Conservation (phyloP, 192 early-diverging fungal genomes). For the Backusella circina region DNA sequence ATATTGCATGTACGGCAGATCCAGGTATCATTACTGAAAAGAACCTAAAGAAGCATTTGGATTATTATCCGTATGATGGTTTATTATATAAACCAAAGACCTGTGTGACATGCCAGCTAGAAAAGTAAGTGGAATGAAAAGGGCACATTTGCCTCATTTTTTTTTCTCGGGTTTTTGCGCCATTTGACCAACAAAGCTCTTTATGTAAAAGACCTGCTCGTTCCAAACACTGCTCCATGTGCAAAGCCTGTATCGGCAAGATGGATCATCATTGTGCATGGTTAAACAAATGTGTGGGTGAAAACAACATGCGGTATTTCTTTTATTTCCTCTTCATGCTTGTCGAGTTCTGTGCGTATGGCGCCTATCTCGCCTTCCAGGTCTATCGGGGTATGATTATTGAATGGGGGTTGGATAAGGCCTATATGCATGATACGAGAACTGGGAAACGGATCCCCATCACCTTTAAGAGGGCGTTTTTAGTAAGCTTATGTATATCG, state of each 20-base stretch:
- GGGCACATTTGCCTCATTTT: too few species aligned
- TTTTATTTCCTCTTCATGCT: constrained; percentile 45
- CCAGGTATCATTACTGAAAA: constrained; percentile 43
- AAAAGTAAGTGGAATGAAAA: constrained; percentile 36
- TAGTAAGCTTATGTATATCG: constrained; percentile 32
- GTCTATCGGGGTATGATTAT: constrained; percentile 35
- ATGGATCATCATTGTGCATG: constrained; percentile 54
- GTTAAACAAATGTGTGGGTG: constrained; percentile 53
- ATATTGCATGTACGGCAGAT: constrained; percentile 40
- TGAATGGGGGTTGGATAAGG: constrained; percentile 28
- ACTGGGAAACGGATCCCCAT: constrained; percentile 20
- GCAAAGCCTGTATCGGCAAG: constrained; percentile 45
- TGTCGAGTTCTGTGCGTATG: constrained; percentile 47
- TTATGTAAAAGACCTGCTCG: constrained; percentile 42
- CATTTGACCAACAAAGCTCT: too few species aligned
- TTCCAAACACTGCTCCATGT: constrained; percentile 55
- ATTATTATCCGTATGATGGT: constrained; percentile 41
- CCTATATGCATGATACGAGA: constrained; percentile 13
- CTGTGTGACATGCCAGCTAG: constrained; percentile 48
- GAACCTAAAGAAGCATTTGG: constrained; percentile 38
- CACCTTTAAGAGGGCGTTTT: constrained; percentile 33
- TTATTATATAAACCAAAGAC: constrained; percentile 45
- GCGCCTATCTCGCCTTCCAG: constrained; percentile 39
- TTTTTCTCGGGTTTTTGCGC: too few species aligned
- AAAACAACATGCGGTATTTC: constrained; percentile 52